Evolutionary conservation across 164 flowering plant species (phyloP).

Genomic region (Aristolochia californica): DNA sequence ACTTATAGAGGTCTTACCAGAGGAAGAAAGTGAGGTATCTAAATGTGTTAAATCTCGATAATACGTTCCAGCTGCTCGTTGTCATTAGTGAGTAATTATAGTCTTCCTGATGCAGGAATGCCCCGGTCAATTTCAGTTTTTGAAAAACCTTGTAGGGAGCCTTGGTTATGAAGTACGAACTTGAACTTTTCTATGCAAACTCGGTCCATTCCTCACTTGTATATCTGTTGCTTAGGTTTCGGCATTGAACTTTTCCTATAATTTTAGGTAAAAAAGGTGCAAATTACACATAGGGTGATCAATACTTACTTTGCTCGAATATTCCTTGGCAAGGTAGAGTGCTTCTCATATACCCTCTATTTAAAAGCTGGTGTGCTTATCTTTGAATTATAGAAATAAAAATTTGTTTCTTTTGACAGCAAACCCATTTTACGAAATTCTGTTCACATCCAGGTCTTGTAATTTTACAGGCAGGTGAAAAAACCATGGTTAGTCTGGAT

Average conservation of each 20-base stretch:
- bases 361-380: neutral
- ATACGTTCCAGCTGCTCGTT: neutral
- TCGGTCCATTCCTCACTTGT: neutral
- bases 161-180: constrained; percentile 61
- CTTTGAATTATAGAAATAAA: neutral
- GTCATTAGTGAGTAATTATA: constrained; percentile 1
- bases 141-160: constrained; percentile 30
- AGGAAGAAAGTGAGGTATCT: constrained; percentile 35
- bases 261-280: constrained; percentile 61
- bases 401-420: neutral
- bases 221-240: neutral
- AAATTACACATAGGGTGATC: constrained; percentile 57
- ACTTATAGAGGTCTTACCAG: constrained; percentile 34
- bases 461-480: constrained; percentile 46
- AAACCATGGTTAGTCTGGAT: constrained; percentile 44
- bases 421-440: neutral
- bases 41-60: neutral
- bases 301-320: constrained; percentile 60
- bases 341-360: neutral
- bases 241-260: neutral
- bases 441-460: neutral
- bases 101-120: constrained; percentile 32
- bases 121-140: constrained; percentile 45
- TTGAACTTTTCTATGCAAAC: neutral
- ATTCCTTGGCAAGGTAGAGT: constrained; percentile 50